Evolutionary conservation across 192 early-diverging fungal species (phyloP).

Genomic region (Coemansia nantahalensis): DNA sequence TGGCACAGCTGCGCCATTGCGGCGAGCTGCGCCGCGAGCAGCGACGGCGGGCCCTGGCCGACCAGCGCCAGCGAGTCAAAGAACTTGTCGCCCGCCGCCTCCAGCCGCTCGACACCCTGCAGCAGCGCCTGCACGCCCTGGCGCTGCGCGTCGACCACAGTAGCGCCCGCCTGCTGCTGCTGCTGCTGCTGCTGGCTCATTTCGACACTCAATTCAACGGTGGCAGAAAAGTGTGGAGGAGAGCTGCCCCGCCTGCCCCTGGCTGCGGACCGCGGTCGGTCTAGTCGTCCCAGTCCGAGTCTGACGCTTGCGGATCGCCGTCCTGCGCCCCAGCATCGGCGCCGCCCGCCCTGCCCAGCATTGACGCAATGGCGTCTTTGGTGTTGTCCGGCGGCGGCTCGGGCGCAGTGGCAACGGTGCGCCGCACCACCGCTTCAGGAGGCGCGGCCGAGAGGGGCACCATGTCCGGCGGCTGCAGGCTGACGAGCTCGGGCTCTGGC

Average conservation of each 20-base stretch:
- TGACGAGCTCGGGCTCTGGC: constrained; percentile 9
- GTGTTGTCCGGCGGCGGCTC: constrained; percentile 23
- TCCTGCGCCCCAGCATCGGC: constrained; percentile 1
- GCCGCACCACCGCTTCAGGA: constrained; percentile 19
- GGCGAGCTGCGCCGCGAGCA: constrained; percentile 48
- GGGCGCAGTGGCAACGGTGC: constrained; percentile 2
- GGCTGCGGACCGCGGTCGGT: too few species aligned
- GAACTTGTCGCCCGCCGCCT: constrained; percentile 32
- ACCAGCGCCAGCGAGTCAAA: constrained; percentile 48
- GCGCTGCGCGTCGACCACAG: constrained; percentile 21
- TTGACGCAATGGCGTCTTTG: constrained; percentile 32
- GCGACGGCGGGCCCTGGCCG: constrained; percentile 49
- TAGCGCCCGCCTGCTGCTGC: too few species aligned
- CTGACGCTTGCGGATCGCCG: constrained; percentile 12
- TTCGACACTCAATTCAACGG: too few species aligned
- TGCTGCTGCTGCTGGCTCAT: constrained; percentile 1
- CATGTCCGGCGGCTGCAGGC: constrained; percentile 55
- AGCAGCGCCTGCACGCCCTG: constrained; percentile 24
- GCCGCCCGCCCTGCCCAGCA: constrained; percentile 28
- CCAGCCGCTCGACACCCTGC: constrained; percentile 37
- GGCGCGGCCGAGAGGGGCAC: constrained; percentile 49
- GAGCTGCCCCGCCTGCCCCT: too few species aligned
- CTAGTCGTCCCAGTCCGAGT: constrained; percentile 27
- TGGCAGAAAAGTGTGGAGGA: too few species aligned
- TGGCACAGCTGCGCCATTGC: constrained; percentile 46